Base-by-base conservation (phyloP, 2,329 filamentous ascomycete genomes). In the Sporothrix brasiliensis region DNA sequence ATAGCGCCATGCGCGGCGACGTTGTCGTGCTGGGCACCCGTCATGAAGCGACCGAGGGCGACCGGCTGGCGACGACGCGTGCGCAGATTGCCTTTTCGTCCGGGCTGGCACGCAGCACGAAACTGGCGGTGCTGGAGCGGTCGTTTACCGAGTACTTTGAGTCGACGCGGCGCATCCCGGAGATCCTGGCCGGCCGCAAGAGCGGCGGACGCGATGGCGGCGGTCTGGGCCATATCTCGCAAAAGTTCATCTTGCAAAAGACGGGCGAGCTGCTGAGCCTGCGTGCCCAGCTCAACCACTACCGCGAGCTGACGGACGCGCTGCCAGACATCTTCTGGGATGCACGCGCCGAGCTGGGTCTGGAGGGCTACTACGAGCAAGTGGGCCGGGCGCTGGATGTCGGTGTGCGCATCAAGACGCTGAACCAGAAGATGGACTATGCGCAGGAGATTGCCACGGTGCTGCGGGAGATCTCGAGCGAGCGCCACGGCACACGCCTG, bases 381-480 rank as follows among this genome's bases (percentile, higher is more conserved):
- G 93, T 97, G 53, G 94, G 94, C 53, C 88, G 90, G 69, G 93
- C 93, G 0, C 85, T 99, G 49, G 95, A 98, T 79, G 94, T 98
- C 30, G 92, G 92, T 47, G 92, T 95, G 34, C 87, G 95, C 67
- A 98, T 98, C 81, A 92, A 92, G 76, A 89, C 92, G 21, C 81
- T 98, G 75, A 99, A 99, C 79, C 92, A 97, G 81, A 97, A 97
- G 82, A 96, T 99, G 88, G 94, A 97, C 77, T 98, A 99, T 79
- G 95, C 94, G 0, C 92, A 95, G 77, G 94, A 98, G 79, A 97
- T 97, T 78, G 93, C 95, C 7, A 92, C 86, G 68, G 94, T 98
- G 19, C 81, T 98, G 72, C 86, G 95, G 71, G 93, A 97, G 79
- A 89, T 94, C 78, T 85, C 96, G 69, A 96, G 92, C 77, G 94